A percentile compares a stretch with the other conserved stretches of the same genome.
phyloP scores from a whole-genome alignment of 139 green algal species.

The Pleodorina starrii region DNA sequence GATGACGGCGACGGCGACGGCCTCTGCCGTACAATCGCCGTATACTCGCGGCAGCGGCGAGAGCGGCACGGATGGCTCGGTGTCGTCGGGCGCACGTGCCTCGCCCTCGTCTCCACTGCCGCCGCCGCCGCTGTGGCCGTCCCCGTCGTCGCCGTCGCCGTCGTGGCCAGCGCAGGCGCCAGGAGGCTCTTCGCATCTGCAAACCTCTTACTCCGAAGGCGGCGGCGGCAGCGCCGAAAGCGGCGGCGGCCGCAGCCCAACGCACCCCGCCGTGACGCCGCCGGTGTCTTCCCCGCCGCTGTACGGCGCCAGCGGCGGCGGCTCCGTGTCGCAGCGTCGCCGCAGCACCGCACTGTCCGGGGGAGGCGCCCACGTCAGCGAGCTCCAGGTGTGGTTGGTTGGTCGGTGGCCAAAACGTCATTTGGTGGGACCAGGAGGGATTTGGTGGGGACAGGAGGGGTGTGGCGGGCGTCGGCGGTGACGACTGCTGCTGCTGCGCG shows the following conservation, averaged over 20 bases:
- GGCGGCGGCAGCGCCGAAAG: neutral
- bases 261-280: neutral
- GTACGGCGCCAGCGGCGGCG: neutral
- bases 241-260: neutral
- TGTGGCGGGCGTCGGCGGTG: no score
- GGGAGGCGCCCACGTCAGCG: neutral
- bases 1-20: neutral
- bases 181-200: no score
- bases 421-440: no score
- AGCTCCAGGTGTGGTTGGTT: conserved; percentile 13
- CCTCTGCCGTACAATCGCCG: neutral
- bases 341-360: neutral
- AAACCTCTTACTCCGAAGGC: neutral
- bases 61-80: neutral
- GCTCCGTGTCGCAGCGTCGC: neutral
- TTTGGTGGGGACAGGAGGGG: no score
- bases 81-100: neutral
- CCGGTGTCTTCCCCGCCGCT: neutral
- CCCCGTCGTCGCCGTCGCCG: neutral
- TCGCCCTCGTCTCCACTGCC: neutral
- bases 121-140: neutral
- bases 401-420: no score
- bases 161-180: no score
- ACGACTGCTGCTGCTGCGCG: no score
- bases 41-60: neutral